phyloP scores from a whole-genome alignment of 192 early-diverging fungal genomes.

The Coemansia sp. region DNA sequence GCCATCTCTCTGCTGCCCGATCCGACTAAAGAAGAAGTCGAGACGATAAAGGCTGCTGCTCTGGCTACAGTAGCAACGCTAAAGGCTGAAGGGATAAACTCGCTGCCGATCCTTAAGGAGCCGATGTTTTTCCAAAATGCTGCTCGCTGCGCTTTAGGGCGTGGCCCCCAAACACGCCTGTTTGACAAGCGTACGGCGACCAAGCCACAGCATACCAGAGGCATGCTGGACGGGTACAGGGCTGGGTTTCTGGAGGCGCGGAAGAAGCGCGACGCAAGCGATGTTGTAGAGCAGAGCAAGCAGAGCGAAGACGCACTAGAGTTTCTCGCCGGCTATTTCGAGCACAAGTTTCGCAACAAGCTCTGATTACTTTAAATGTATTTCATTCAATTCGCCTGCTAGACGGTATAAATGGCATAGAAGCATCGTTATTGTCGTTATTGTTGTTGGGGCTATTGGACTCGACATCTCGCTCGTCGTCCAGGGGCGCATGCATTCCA shows the following conservation, averaged over 20 bases:
- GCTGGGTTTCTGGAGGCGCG: constrained; percentile 22
- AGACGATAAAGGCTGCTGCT: neutral
- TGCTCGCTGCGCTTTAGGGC: constrained; percentile 16
- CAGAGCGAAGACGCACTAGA: constrained; percentile 26
- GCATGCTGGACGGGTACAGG: constrained; percentile 48
- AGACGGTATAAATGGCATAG: constrained; percentile 18
- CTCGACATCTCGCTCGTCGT: constrained; percentile 26
- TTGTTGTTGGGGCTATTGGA: neutral
- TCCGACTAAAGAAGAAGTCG: constrained; percentile 18
- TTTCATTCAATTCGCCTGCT: constrained; percentile 21
- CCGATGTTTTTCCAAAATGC: constrained; percentile 33
- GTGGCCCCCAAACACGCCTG: constrained; percentile 15
- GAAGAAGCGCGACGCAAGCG: neutral
- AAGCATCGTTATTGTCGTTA: neutral
- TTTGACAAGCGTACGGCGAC: constrained; percentile 30
- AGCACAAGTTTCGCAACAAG: constrained; percentile 16
- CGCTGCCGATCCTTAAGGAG: constrained; percentile 16
- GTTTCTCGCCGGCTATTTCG: constrained; percentile 23
- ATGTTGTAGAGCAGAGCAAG: constrained; percentile 1
- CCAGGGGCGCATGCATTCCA: constrained; percentile 42
- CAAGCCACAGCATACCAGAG: constrained; percentile 17
- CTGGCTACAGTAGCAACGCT: constrained; percentile 1
- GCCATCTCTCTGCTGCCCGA: constrained; percentile 24
- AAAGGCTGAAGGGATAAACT: neutral
- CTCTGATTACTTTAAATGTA: neutral